A percentile compares a stretch with the other conserved stretches of the same genome.
Conservation (phyloP, 2,329 filamentous ascomycete genomes). For the Beauveria bassiana region DNA sequence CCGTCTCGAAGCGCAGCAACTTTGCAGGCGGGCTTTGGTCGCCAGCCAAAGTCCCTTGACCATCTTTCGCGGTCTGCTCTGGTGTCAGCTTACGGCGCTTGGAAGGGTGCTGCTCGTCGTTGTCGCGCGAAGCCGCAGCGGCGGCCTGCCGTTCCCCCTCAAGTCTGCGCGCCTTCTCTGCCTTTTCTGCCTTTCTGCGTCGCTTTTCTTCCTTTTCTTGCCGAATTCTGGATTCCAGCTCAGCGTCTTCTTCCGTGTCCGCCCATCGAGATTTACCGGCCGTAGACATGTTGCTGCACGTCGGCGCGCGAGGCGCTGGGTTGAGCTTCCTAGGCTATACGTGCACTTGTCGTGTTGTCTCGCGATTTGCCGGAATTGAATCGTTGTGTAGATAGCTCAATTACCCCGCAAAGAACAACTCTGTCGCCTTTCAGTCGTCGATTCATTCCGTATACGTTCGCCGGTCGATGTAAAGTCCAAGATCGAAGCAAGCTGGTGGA, state of each 20-base stretch:
- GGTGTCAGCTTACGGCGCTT: constrained; percentile 56
- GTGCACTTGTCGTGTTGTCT: background rate
- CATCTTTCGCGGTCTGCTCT: constrained; percentile 22
- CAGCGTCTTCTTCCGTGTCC: constrained; percentile 72
- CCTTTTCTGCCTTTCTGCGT: constrained; percentile 73
- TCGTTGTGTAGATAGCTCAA: background rate
- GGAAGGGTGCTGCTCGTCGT: constrained; percentile 38
- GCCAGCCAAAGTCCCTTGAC: constrained; percentile 12
- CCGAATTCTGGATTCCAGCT: constrained; percentile 63
- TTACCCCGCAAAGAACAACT: background rate
- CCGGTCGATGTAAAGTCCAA: background rate
- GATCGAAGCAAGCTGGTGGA: constrained; percentile 2
- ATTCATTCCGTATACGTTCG: background rate
- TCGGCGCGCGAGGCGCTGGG: background rate
- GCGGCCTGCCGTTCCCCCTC: constrained; percentile 39
- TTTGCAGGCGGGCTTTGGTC: constrained; percentile 32
- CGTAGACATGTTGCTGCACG: constrained; percentile 42
- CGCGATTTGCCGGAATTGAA: background rate
- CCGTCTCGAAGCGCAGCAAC: constrained; percentile 64
- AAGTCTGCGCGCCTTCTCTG: constrained; percentile 66
- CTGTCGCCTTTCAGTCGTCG: background rate
- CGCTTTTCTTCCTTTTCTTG: constrained; percentile 86
- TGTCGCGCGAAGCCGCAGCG: constrained; percentile 22
- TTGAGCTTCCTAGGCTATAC: constrained; percentile 1
- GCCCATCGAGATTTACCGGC: constrained; percentile 77